These are phyloP conservation scores for Trichophyton benhamiae DNA, from an alignment of 2,329 filamentous ascomycete genomes.

Conservation along the genomic window DNA sequence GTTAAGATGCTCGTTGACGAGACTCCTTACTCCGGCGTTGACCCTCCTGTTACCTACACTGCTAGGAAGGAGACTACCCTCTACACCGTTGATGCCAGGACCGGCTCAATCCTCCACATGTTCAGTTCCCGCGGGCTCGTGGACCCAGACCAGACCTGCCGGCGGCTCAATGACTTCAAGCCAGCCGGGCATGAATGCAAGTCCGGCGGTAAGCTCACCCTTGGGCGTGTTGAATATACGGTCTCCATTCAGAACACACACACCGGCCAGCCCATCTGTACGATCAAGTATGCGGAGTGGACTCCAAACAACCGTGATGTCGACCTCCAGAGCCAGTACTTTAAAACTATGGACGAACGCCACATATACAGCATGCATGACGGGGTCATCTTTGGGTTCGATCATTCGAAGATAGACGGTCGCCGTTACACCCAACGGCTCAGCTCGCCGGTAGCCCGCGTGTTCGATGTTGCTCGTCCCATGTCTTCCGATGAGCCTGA, in stretches of 20 bases:
- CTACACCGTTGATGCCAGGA: constrained; percentile 77
- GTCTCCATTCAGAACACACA: constrained; percentile 69
- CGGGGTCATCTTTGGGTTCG: constrained; percentile 69
- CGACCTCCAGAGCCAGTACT: constrained; percentile 76
- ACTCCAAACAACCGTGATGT: constrained; percentile 79
- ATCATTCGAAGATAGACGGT: constrained; percentile 46
- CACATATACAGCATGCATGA: constrained; percentile 84
- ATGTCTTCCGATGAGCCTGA: constrained; percentile 56
- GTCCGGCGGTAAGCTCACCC: constrained; percentile 63
- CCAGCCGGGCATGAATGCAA: constrained; percentile 58
- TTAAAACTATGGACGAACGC: constrained; percentile 65
- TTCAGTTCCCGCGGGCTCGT: constrained; percentile 66
- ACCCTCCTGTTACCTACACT: constrained; percentile 73
- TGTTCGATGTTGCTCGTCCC: constrained; percentile 77
- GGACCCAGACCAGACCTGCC: constrained; percentile 62
- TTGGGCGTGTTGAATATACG: constrained; percentile 81
- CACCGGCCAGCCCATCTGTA: constrained; percentile 66
- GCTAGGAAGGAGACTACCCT: constrained; percentile 84
- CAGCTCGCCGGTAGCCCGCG: constrained; percentile 65
- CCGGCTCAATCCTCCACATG: constrained; percentile 67
- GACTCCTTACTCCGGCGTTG: constrained; percentile 60
- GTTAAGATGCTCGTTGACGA: constrained; percentile 75
- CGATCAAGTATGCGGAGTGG: constrained; percentile 89
- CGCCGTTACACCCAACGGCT: constrained; percentile 58
- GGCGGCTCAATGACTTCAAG: constrained; percentile 51